These are phyloP conservation scores for Cryphonectria japonica DNA, from an alignment of 2,329 filamentous ascomycete species.

Conservation along the genomic window DNA sequence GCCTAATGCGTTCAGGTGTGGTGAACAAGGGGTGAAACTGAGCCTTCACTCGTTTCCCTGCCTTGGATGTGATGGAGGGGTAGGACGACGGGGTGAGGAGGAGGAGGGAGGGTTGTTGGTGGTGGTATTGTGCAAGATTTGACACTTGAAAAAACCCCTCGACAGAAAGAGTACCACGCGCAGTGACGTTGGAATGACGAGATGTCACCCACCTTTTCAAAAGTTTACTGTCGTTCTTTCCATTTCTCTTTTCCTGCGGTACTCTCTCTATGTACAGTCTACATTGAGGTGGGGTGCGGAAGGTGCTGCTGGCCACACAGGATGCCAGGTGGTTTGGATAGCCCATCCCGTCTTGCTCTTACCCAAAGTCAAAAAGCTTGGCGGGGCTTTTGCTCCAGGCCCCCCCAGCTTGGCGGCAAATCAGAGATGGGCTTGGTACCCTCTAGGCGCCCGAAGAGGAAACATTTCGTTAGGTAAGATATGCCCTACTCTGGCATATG, in stretches of 20 bases:
- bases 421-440: not conserved
- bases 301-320: not conserved
- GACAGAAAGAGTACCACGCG: not conserved
- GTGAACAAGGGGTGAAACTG: not conserved
- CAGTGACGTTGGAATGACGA: slow-evolving; percentile 15
- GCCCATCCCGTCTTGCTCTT: not conserved
- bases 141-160: not conserved
- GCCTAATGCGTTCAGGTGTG: not conserved
- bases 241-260: not conserved
- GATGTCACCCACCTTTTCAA: not conserved
- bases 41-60: not conserved
- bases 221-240: not conserved
- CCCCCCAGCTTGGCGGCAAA: not conserved
- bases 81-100: no score
- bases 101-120: not conserved
- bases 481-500: not conserved
- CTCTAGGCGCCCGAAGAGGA: not conserved
- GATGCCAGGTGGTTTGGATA: not conserved
- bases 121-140: not conserved
- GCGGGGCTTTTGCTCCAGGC: not conserved
- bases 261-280: not conserved
- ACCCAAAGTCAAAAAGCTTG: not conserved
- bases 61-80: not conserved
- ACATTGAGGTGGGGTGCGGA: not conserved
- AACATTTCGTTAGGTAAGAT: slow-evolving; percentile 8